These are phyloP conservation scores for Geotrichum restrictum DNA, from an alignment of 1,139 yeast species.

Conservation along the genomic window DNA sequence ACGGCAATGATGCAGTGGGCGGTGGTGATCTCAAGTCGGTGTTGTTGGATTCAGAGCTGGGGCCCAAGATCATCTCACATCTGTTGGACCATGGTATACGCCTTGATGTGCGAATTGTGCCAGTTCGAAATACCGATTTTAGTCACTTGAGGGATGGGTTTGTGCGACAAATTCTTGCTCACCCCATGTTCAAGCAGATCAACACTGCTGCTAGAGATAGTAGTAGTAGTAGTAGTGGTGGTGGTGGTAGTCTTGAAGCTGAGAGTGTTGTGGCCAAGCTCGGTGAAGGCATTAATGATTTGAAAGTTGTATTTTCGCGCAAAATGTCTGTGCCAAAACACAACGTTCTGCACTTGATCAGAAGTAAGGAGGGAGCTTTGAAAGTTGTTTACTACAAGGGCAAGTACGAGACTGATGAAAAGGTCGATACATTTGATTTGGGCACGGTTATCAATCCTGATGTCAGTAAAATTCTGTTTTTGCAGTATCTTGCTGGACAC, in stretches of 20 bases:
- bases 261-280: slow-evolving; percentile 27
- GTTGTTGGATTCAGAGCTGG: slow-evolving; percentile 53
- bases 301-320: slow-evolving; percentile 40
- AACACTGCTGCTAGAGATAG: slow-evolving; percentile 26
- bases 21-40: slow-evolving; percentile 47
- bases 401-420: slow-evolving; percentile 28
- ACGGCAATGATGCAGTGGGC: slow-evolving; percentile 23
- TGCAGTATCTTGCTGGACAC: slow-evolving; percentile 58
- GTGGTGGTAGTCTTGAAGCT: slow-evolving; percentile 25
- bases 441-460: slow-evolving; percentile 42
- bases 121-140: slow-evolving; percentile 85
- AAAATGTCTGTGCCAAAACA: slow-evolving; percentile 51
- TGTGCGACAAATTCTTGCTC: slow-evolving; percentile 66
- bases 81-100: slow-evolving; percentile 59
- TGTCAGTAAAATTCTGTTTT: slow-evolving; percentile 51
- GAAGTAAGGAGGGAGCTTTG: slow-evolving; percentile 47
- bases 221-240: no score
- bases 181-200: slow-evolving; percentile 45
- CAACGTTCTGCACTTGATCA: slow-evolving; percentile 52
- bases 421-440: slow-evolving; percentile 37
- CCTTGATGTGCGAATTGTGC: slow-evolving; percentile 70
- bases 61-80: slow-evolving; percentile 52
- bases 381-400: slow-evolving; percentile 44
- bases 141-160: slow-evolving; percentile 86
- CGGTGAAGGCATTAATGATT: slow-evolving; percentile 38